Evolutionary conservation across 2,329 filamentous ascomycete species (phyloP).

Genomic region (Diaporthe sp.): DNA sequence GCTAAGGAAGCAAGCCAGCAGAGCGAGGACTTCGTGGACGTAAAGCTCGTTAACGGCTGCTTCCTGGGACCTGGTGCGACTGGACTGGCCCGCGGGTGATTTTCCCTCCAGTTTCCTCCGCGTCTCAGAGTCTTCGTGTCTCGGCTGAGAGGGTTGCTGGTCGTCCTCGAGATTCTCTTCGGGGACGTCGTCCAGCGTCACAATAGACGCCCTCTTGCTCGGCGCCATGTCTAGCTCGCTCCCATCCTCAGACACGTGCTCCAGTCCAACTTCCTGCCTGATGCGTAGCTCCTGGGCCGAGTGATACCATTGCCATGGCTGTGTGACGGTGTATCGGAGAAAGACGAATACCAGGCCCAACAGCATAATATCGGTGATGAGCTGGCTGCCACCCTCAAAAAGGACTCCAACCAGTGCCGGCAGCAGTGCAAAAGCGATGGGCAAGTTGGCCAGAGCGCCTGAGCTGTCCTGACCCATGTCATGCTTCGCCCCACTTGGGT

Average conservation of each 20-base stretch:
- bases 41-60: slow-evolving; percentile 75
- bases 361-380: slow-evolving; percentile 89
- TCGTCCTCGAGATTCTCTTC: slow-evolving; percentile 43
- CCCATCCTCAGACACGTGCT: slow-evolving; percentile 60
- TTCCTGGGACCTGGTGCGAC: slow-evolving; percentile 45
- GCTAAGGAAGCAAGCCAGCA: slow-evolving; percentile 83
- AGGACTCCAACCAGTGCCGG: slow-evolving; percentile 88
- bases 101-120: background rate
- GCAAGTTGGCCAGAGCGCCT: slow-evolving; percentile 80
- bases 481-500: slow-evolving; percentile 60
- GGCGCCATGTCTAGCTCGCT: slow-evolving; percentile 44
- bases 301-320: slow-evolving; percentile 90
- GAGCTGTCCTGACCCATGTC: slow-evolving; percentile 66
- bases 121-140: slow-evolving; percentile 7
- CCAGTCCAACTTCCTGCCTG: slow-evolving; percentile 60
- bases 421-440: slow-evolving; percentile 85
- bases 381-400: slow-evolving; percentile 85
- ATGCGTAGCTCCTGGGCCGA: slow-evolving; percentile 75
- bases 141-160: slow-evolving; percentile 41
- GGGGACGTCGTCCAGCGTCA: slow-evolving; percentile 58
- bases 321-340: slow-evolving; percentile 90
- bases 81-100: background rate
- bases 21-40: slow-evolving; percentile 79
- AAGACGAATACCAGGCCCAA: slow-evolving; percentile 86
- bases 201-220: slow-evolving; percentile 45